phyloP scores from a whole-genome alignment of 2,329 filamentous ascomycete genomes.

The Arthrobotrys sinensis region DNA sequence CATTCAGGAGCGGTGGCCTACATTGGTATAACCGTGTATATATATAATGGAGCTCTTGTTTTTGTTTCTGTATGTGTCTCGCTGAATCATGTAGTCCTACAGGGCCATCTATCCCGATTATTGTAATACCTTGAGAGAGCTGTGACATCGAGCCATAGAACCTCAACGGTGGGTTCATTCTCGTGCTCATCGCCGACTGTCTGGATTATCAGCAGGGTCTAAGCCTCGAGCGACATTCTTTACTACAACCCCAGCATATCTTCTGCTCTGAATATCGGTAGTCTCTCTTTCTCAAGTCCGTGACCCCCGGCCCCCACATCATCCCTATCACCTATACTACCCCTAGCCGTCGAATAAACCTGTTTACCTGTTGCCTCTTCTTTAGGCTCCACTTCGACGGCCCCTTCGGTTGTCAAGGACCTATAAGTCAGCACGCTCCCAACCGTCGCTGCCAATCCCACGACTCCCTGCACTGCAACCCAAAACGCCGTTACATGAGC shows the following conservation, averaged over 20 bases:
- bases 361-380: slow-evolving; percentile 17
- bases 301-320: not conserved
- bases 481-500: slow-evolving; percentile 32
- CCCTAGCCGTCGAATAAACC: slow-evolving; percentile 27
- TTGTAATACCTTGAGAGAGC: no score
- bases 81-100: no score
- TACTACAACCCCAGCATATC: slow-evolving; percentile 50
- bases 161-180: no score
- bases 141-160: no score
- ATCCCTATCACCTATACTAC: slow-evolving; percentile 1
- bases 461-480: slow-evolving; percentile 24
- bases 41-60: no score
- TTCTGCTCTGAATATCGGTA: slow-evolving; percentile 54
- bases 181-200: not conserved
- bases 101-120: not conserved
- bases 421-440: slow-evolving; percentile 43
- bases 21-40: no score
- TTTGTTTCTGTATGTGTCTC: no score
- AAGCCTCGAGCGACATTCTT: not conserved
- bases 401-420: slow-evolving; percentile 20
- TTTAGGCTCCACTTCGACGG: slow-evolving; percentile 36
- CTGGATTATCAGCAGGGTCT: not conserved
- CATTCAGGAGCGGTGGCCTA: no score
- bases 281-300: slow-evolving; percentile 7
- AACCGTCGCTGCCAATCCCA: slow-evolving; percentile 28